phyloP scores from a whole-genome alignment of 176 grass and related monocot genomes.

The Triticum turgidum region DNA sequence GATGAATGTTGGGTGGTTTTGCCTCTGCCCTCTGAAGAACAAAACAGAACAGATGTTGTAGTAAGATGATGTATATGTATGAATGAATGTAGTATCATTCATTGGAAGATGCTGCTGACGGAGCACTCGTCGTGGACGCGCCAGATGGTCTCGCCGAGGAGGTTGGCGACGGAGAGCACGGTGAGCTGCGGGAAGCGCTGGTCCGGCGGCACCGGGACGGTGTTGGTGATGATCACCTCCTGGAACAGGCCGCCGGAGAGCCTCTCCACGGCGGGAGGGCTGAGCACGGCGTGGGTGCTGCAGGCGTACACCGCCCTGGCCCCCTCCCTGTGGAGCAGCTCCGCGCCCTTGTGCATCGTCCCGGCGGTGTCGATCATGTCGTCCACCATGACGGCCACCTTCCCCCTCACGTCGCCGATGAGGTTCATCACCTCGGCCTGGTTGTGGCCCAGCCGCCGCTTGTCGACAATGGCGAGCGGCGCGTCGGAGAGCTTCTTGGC shows the following conservation, averaged over 20 bases:
- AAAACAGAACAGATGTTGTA: neutral
- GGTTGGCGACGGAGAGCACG: conserved; percentile 73
- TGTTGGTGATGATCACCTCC: conserved; percentile 92
- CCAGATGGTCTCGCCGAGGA: conserved; percentile 82
- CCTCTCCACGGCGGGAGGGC: conserved; percentile 65
- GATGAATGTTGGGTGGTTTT: neutral
- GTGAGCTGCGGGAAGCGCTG: conserved; percentile 71
- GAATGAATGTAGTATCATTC: neutral
- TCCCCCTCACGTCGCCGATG: neutral
- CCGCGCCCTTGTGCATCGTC: conserved; percentile 65
- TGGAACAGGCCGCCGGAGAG: conserved; percentile 80
- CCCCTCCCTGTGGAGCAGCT: conserved; percentile 60
- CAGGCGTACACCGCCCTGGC: conserved; percentile 79
- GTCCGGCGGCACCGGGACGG: conserved; percentile 45
- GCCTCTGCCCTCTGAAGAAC: neutral
- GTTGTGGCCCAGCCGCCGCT: conserved; percentile 61
- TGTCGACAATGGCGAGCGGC: conserved; percentile 65
- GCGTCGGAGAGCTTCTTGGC: conserved; percentile 71
- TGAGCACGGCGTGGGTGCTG: conserved; percentile 86
- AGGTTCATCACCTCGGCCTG: conserved; percentile 49
- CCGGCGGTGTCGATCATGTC: conserved; percentile 44
- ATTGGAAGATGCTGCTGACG: conserved; percentile 79
- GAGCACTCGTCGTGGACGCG: conserved; percentile 80
- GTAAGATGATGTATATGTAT: neutral
- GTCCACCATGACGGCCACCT: conserved; percentile 16